A percentile compares a stretch with the other conserved stretches of the same genome.
These are phyloP conservation scores for Rhizopus microsporus DNA, from an alignment of 371 early-diverging fungal species.

Conservation along the genomic window DNA sequence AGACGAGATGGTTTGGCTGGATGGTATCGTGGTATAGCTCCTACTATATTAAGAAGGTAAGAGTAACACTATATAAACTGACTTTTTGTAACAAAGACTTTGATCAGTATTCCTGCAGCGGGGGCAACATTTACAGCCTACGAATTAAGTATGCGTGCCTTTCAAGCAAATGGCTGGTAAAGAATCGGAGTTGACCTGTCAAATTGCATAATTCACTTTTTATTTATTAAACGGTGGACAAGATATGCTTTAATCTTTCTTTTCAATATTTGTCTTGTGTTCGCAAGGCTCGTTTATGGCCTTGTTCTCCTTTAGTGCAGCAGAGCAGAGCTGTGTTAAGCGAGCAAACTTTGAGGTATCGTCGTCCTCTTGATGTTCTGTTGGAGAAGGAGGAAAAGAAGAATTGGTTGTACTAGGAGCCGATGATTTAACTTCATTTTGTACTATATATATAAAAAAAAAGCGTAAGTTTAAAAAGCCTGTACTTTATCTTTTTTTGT, in stretches of 20 bases:
- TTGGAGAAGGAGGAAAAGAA: conserved; percentile 39
- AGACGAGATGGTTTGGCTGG: conserved; percentile 55
- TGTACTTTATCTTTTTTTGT: background rate
- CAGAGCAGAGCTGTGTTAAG: conserved; percentile 47
- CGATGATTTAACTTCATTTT: conserved; percentile 36
- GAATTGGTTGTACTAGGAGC: conserved; percentile 44
- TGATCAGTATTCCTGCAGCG: conserved; percentile 67
- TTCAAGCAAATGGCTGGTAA: conserved; percentile 29
- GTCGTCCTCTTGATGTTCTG: conserved; percentile 33
- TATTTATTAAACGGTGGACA: conserved; percentile 4
- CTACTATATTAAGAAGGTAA: conserved; percentile 54
- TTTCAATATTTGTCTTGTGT: background rate
- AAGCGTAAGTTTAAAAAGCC: background rate
- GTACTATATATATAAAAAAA: background rate
- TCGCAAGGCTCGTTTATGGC: conserved; percentile 10
- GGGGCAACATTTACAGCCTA: conserved; percentile 80
- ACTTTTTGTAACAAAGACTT: background rate
- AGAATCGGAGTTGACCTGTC: conserved; percentile 29
- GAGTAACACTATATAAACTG: background rate
- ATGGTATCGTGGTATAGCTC: conserved; percentile 66
- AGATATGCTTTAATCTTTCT: background rate
- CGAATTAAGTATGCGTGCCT: conserved; percentile 65
- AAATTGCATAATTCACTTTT: conserved; percentile 4
- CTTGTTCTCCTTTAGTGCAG: conserved; percentile 36
- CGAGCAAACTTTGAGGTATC: conserved; percentile 38